These are phyloP conservation scores for Blastocystis sp. DNA, from an alignment of 352 stramenopile species.

Conservation along the genomic window DNA sequence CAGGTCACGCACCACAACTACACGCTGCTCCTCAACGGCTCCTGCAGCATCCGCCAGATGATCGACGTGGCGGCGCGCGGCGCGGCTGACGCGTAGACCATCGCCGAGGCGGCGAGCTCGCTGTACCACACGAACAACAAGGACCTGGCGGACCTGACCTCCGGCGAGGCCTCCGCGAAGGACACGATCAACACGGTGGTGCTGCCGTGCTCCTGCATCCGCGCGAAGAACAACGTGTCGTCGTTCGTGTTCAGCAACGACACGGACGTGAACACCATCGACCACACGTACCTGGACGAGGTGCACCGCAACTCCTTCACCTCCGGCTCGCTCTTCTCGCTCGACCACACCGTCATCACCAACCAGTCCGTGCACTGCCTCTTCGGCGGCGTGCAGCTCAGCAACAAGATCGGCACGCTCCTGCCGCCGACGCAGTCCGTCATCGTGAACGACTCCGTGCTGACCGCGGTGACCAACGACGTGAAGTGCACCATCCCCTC, in stretches of 20 bases:
- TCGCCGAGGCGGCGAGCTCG: slow-evolving; percentile 14
- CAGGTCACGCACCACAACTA: slow-evolving; percentile 37
- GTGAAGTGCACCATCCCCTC: slow-evolving; percentile 15
- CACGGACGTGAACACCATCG: slow-evolving; percentile 39
- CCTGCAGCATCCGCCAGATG: slow-evolving; percentile 53
- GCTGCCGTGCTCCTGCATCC: slow-evolving; percentile 47
- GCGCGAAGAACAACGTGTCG: slow-evolving; percentile 61
- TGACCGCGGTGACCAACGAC: slow-evolving; percentile 35
- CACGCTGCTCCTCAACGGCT: slow-evolving; percentile 47
- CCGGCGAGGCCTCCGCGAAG: slow-evolving; percentile 36
- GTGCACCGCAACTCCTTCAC: slow-evolving; percentile 49
- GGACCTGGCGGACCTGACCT: slow-evolving; percentile 34
- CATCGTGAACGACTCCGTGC: slow-evolving; percentile 39
- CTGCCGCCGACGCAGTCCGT: slow-evolving; percentile 44
- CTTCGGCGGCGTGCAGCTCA: slow-evolving; percentile 58
- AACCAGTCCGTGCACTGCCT: slow-evolving; percentile 40
- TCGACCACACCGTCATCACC: slow-evolving; percentile 58
- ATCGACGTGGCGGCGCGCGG: background rate
- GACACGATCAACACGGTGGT: slow-evolving; percentile 65
- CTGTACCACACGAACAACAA: slow-evolving; percentile 46
- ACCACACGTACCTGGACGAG: slow-evolving; percentile 57
- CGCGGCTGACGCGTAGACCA: slow-evolving; percentile 22
- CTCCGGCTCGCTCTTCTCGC: slow-evolving; percentile 24
- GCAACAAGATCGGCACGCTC: slow-evolving; percentile 12
- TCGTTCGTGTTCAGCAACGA: slow-evolving; percentile 35